phyloP scores from a whole-genome alignment of 2,329 filamentous ascomycete species.

The Aotearoamyces nothofagi region DNA sequence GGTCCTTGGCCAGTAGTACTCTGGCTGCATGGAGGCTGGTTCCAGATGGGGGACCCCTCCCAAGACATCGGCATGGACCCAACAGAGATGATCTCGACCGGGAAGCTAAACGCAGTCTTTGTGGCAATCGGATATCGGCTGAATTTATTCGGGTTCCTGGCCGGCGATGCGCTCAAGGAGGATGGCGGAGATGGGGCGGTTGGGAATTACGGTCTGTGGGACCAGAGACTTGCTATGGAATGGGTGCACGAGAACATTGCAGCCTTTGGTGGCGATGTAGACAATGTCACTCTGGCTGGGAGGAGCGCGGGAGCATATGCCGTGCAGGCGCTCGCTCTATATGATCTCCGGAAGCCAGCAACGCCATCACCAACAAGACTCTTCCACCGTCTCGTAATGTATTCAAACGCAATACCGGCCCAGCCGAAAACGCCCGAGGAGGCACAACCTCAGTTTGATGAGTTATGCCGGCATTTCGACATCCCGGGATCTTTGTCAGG shows the following conservation, averaged over 20 bases:
- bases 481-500: conserved; percentile 19
- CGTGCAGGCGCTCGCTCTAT: conserved; percentile 25
- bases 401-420: conserved; percentile 29
- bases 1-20: too few relatives aligned
- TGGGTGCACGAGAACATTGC: conserved; percentile 44
- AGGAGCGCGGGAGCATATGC: conserved; percentile 29
- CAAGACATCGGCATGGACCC: conserved; percentile 26
- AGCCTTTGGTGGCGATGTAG: conserved; percentile 38
- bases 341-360: conserved; percentile 18
- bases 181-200: conserved; percentile 30
- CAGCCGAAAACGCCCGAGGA: conserved; percentile 25
- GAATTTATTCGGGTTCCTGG: conserved; percentile 18
- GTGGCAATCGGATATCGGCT: conserved; percentile 28
- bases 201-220: conserved; percentile 33
- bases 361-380: conserved; percentile 5
- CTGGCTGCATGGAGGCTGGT: conserved; percentile 31
- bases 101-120: conserved; percentile 19
- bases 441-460: conserved; percentile 25
- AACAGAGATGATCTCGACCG: conserved; percentile 22
- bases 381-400: conserved; percentile 25
- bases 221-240: conserved; percentile 39
- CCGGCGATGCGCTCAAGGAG: conserved; percentile 9
- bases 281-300: conserved; percentile 28
- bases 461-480: conserved; percentile 22
- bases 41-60: conserved; percentile 28